phyloP scores from a whole-genome alignment of 192 early-diverging fungal genomes.

The Mortierella antarctica region DNA sequence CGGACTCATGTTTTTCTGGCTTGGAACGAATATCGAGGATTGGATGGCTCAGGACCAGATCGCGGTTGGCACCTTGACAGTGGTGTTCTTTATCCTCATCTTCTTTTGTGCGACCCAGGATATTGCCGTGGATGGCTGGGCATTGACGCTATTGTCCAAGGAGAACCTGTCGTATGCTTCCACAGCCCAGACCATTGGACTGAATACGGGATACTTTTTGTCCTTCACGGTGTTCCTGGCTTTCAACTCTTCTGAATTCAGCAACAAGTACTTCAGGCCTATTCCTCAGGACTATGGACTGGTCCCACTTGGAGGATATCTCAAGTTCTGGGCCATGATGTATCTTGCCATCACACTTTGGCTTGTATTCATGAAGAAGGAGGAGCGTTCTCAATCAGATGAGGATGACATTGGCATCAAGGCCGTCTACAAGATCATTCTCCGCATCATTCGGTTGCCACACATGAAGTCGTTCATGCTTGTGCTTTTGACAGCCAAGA shows the following conservation, averaged over 20 bases:
- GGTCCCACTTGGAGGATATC: constrained; percentile 85
- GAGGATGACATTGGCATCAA: constrained; percentile 73
- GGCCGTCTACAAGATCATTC: constrained; percentile 90
- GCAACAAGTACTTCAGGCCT: constrained; percentile 89
- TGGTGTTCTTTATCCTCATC: constrained; percentile 84
- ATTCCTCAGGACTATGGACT: constrained; percentile 74
- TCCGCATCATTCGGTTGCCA: constrained; percentile 85
- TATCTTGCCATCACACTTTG: constrained; percentile 90
- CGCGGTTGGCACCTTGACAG: constrained; percentile 76
- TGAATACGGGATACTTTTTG: constrained; percentile 95
- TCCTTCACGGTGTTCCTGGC: constrained; percentile 98
- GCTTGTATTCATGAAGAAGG: constrained; percentile 82
- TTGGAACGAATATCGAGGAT: constrained; percentile 82
- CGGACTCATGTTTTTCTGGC: constrained; percentile 80
- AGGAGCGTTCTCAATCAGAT: constrained; percentile 57
- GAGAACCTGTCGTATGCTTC: constrained; percentile 93
- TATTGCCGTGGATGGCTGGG: constrained; percentile 89
- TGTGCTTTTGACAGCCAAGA: constrained; percentile 87
- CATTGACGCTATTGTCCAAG: constrained; percentile 89
- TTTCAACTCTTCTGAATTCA: constrained; percentile 93
- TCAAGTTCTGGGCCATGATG: constrained; percentile 93
- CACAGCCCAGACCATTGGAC: constrained; percentile 95
- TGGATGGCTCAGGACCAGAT: constrained; percentile 68
- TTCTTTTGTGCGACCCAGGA: constrained; percentile 97
- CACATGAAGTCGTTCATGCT: constrained; percentile 89